Evolutionary conservation across 73 alveolate species (phyloP), one percentile per base, ranked within the genome.

Genomic region (Stentor roeselii): DNA sequence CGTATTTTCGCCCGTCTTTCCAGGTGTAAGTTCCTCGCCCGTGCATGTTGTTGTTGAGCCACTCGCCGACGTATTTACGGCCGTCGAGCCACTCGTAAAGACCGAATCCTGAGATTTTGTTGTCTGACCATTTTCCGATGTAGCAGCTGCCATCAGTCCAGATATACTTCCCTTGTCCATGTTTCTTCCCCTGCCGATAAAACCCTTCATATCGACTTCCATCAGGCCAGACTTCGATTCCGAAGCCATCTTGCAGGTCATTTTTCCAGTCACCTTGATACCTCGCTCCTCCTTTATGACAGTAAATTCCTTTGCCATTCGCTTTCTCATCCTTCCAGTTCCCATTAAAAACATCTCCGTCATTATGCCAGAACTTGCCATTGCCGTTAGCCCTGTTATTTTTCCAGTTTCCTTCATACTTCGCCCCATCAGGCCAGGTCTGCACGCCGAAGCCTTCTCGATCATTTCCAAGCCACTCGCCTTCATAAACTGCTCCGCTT

Each of bases 251-350:
- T 82, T 90, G 88, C 3, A 83, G 74, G 86, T 94, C 97, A 77
- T 93, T 90, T 3, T 83, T 50, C 98, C 98, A 94, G n/a, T 38
- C 59, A 41, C 96, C 96, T 59, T 87, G 90, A 89, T 88, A 90
- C 80, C 92, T 59, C 3, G 92, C 93, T 3, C 96, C 96, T 84
- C 88, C 90, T 3, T 89, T 76, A 74, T 89, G 92, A 36, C 77
- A 74, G 83, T 88, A 90, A 6, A 90, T 83, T 0, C 96, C 96
- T 58, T 86, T 60, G 34, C 96, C 96, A 89, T 88, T 82, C n/a
- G 96, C 95, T 76, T 87, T 84, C 75, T 90, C 94, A 78, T 90
- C 89, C 59, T 77, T 58, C 93, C 93, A 90, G 74, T 39, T 85
- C 0, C 96, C 96, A 78, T 90, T 84, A 78, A 88, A 90, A n/a